phyloP scores from a whole-genome alignment of 2,329 filamentous ascomycete genomes.

The Ophiostoma sp. region DNA sequence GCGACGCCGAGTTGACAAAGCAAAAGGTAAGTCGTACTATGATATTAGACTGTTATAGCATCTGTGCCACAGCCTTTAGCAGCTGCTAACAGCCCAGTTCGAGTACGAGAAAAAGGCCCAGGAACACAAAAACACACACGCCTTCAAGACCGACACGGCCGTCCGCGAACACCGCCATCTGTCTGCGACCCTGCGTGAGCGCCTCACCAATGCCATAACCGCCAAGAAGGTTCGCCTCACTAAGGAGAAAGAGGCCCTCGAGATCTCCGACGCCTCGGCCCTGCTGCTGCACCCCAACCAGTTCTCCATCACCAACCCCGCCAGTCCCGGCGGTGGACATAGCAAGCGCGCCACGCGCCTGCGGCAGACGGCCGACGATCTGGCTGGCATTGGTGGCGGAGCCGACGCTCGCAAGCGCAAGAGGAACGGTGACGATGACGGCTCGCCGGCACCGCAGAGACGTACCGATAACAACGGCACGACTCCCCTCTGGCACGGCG shows the following conservation, averaged over 20 bases:
- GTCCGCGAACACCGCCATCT: constrained; percentile 56
- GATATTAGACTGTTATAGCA: background rate
- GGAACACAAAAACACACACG: constrained; percentile 54
- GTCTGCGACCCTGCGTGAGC: constrained; percentile 56
- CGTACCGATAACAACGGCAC: constrained; percentile 53
- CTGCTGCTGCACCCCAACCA: constrained; percentile 62
- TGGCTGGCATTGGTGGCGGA: constrained; percentile 42
- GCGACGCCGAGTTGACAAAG: constrained; percentile 75
- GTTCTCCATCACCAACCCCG: constrained; percentile 59
- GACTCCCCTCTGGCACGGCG: constrained; percentile 58
- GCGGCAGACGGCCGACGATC: constrained; percentile 56
- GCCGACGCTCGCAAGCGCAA: constrained; percentile 55
- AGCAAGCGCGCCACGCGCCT: constrained; percentile 58
- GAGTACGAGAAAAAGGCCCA: constrained; percentile 58
- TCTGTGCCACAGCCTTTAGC: background rate
- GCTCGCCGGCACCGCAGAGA: constrained; percentile 55
- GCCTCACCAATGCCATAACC: constrained; percentile 60
- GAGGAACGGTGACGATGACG: constrained; percentile 50
- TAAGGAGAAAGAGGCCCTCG: constrained; percentile 62
- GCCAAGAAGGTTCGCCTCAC: constrained; percentile 59
- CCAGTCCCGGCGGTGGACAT: constrained; percentile 58
- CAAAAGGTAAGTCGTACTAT: constrained; percentile 56
- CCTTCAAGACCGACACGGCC: constrained; percentile 58
- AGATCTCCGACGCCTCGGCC: constrained; percentile 61
- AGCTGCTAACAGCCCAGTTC: constrained; percentile 39